Conservation (phyloP, 306 rosid genomes). For the Lagenaria siceraria region DNA sequence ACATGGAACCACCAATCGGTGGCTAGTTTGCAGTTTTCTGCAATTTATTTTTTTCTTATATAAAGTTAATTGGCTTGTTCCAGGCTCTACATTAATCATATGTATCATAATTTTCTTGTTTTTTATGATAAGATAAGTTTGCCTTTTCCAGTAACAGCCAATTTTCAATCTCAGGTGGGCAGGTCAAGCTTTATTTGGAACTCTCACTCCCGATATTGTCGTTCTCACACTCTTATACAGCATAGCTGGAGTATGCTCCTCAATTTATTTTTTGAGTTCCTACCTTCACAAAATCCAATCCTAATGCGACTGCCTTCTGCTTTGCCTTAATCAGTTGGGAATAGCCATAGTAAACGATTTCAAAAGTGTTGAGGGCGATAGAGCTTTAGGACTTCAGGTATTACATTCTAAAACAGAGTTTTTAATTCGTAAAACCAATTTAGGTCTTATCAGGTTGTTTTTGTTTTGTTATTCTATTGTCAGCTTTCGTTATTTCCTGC, state of each 20-base stretch:
- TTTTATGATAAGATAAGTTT: background rate
- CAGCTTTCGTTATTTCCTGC: slow-evolving; percentile 8
- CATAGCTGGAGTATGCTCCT: slow-evolving; percentile 82
- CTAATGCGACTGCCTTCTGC: slow-evolving; percentile 2
- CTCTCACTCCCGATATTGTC: slow-evolving; percentile 77
- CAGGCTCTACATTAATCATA: slow-evolving; percentile 4
- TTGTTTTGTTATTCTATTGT: background rate
- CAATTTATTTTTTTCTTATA: background rate
- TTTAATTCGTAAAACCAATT: background rate
- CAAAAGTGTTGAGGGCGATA: slow-evolving; percentile 95
- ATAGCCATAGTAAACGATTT: slow-evolving; percentile 96
- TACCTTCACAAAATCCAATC: slow-evolving; percentile 1
- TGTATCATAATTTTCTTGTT: background rate
- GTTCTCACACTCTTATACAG: slow-evolving; percentile 87
- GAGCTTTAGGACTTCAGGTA: slow-evolving; percentile 98
- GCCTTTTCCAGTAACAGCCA: background rate
- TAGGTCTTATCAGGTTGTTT: background rate
- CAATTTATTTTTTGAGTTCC: slow-evolving; percentile 9
- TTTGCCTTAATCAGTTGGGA: slow-evolving; percentile 53
- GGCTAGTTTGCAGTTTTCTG: background rate
- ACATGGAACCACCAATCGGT: background rate
- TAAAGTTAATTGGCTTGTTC: background rate
- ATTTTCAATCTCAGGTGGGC: slow-evolving; percentile 72
- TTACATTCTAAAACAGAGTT: background rate
- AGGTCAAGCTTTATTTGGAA: slow-evolving; percentile 98